These are phyloP conservation scores for Blastobotrys apis DNA, from an alignment of 1,139 yeast genomes.

Conservation along the genomic window DNA sequence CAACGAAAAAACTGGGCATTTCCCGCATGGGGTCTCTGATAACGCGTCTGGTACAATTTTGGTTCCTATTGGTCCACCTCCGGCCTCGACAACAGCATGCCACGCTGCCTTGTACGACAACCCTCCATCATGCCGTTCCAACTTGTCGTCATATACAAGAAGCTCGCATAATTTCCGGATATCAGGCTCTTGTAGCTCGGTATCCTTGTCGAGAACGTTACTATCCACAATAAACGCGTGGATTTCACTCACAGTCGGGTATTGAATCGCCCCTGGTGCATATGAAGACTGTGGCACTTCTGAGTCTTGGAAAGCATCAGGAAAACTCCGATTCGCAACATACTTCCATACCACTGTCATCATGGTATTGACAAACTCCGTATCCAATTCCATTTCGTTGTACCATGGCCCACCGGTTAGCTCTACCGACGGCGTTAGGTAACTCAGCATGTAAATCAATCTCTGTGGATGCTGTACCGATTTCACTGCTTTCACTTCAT, in stretches of 20 bases:
- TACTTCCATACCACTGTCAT: conserved; percentile 84
- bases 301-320: conserved; percentile 51
- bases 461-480: conserved; percentile 94
- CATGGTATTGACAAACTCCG: conserved; percentile 84
- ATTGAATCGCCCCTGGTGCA: conserved; percentile 54
- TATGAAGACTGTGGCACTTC: conserved; percentile 38
- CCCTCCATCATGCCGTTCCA: conserved; percentile 56
- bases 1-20: conserved; percentile 32
- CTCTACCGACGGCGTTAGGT: conserved; percentile 88
- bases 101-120: conserved; percentile 46
- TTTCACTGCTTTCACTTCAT: conserved; percentile 85
- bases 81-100: conserved; percentile 46
- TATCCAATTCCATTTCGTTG: conserved; percentile 90
- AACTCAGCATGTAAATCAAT: conserved; percentile 91
- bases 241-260: conserved; percentile 67
- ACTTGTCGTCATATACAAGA: conserved; percentile 75
- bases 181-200: conserved; percentile 70
- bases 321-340: conserved; percentile 70
- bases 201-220: conserved; percentile 60
- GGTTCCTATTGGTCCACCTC: too few relatives aligned
- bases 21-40: conserved; percentile 37
- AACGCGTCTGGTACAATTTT: too few relatives aligned
- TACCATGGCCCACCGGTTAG: conserved; percentile 99
- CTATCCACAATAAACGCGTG: conserved; percentile 69
- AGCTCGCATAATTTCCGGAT: conserved; percentile 85